These are phyloP conservation scores for Blastobotrys ciferrii DNA, from an alignment of 1,139 yeast species.

Conservation along the genomic window DNA sequence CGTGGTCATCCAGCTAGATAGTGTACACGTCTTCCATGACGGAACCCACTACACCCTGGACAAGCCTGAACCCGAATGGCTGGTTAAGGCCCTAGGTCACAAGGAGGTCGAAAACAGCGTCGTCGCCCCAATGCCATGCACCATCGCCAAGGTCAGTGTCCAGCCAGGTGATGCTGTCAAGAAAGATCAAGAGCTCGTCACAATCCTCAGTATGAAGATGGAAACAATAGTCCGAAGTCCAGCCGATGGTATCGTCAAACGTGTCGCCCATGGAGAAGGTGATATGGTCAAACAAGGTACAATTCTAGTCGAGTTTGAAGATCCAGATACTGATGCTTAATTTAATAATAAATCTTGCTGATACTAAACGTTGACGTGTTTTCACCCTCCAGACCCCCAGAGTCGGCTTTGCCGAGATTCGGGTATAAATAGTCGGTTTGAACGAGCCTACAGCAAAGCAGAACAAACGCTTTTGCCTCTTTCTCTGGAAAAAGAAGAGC, in stretches of 20 bases:
- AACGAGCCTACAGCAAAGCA: neutral
- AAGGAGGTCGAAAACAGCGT: constrained; percentile 33
- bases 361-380: neutral
- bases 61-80: constrained; percentile 35
- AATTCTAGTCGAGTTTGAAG: constrained; percentile 36
- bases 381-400: neutral
- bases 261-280: constrained; percentile 34
- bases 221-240: constrained; percentile 41
- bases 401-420: too few species aligned
- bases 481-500: too few species aligned
- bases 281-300: constrained; percentile 38
- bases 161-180: constrained; percentile 37
- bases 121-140: constrained; percentile 40
- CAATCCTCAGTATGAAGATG: constrained; percentile 49
- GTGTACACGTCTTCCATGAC: constrained; percentile 34
- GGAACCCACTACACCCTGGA: constrained; percentile 33
- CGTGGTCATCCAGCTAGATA: constrained; percentile 28
- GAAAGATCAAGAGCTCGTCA: constrained; percentile 38
- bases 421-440: neutral
- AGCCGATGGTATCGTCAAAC: constrained; percentile 33
- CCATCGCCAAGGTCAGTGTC: constrained; percentile 33
- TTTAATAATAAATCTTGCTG: neutral
- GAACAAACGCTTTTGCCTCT: too few species aligned
- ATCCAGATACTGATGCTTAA: constrained; percentile 18
- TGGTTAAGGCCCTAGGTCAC: constrained; percentile 33